Conservation (phyloP, 1,284 basidiomycete genomes). For the Porodaedalea pini region DNA sequence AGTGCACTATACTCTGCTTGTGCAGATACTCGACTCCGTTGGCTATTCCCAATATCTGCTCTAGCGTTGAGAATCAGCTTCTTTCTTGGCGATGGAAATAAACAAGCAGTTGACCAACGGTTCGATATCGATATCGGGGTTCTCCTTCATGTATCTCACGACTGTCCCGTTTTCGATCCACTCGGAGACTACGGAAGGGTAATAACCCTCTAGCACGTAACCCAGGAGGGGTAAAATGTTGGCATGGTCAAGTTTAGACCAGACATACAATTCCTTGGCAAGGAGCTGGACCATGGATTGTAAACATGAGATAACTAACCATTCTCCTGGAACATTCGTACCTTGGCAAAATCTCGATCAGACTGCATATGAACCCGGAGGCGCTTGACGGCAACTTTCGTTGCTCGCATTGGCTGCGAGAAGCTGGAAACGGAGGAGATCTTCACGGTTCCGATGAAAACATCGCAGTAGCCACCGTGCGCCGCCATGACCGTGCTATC, state of each 20-base stretch:
- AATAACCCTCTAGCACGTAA: slow-evolving; percentile 5
- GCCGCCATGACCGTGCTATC: slow-evolving; percentile 7
- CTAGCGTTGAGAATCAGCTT: background rate
- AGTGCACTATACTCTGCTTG: slow-evolving; percentile 3
- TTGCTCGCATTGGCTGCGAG: too few relatives aligned
- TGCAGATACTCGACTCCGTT: slow-evolving; percentile 13
- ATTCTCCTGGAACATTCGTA: background rate
- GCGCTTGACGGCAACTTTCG: slow-evolving; percentile 13
- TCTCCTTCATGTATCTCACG: background rate
- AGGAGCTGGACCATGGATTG: background rate
- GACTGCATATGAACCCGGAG: slow-evolving; percentile 2
- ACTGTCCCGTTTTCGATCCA: slow-evolving; percentile 11
- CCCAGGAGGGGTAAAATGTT: slow-evolving; percentile 14
- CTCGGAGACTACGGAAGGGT: slow-evolving; percentile 11
- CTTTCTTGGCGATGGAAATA: background rate
- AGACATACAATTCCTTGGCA: slow-evolving; percentile 11
- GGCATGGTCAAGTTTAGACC: slow-evolving; percentile 12
- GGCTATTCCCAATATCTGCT: slow-evolving; percentile 5
- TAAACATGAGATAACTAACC: background rate
- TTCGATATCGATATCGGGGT: background rate
- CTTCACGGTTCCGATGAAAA: slow-evolving; percentile 1
- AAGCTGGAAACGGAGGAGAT: background rate
- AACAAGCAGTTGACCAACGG: background rate
- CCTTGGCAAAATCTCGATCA: slow-evolving; percentile 5
- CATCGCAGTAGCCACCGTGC: slow-evolving; percentile 11